Conservation (phyloP, 306 rosid species). For the Ormosia emarginata region DNA sequence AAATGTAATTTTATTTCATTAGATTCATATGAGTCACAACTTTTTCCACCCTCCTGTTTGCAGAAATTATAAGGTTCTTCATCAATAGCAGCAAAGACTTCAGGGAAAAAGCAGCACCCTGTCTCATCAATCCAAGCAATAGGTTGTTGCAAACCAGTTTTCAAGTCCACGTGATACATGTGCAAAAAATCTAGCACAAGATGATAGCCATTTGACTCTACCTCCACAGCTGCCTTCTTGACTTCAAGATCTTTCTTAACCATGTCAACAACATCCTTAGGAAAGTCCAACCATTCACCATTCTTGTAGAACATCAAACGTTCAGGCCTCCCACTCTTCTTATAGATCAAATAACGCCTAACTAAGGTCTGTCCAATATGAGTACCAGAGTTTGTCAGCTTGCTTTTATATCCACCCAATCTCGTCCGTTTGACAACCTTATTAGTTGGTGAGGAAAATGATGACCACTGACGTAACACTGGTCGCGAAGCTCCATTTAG, state of each 20-base stretch:
- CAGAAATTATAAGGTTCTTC: constrained; percentile 27
- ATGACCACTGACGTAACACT: constrained; percentile 22
- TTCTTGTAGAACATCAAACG: constrained; percentile 69
- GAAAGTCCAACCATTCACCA: constrained; percentile 74
- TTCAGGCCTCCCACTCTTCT: constrained; percentile 65
- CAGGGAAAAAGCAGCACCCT: constrained; percentile 86
- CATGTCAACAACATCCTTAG: constrained; percentile 54
- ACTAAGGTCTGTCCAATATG: constrained; percentile 35
- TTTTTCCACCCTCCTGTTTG: constrained; percentile 21
- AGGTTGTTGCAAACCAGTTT: constrained; percentile 61
- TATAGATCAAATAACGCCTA: constrained; percentile 55
- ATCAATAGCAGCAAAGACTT: constrained; percentile 40
- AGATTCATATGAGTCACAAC: constrained; percentile 33
- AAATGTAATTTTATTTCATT: constrained; percentile 63
- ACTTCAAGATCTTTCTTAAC: constrained; percentile 55
- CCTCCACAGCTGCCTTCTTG: constrained; percentile 64
- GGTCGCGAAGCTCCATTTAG: constrained; percentile 36
- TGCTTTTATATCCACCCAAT: constrained; percentile 33
- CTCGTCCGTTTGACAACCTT: constrained; percentile 48
- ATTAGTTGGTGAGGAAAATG: not conserved
- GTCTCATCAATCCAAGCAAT: constrained; percentile 93
- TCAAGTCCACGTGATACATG: constrained; percentile 69
- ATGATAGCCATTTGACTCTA: constrained; percentile 52
- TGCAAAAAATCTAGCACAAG: constrained; percentile 77
- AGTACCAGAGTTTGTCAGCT: constrained; percentile 28